phyloP scores from a whole-genome alignment of 352 stramenopile genomes.

The Pythium utonaiense region DNA sequence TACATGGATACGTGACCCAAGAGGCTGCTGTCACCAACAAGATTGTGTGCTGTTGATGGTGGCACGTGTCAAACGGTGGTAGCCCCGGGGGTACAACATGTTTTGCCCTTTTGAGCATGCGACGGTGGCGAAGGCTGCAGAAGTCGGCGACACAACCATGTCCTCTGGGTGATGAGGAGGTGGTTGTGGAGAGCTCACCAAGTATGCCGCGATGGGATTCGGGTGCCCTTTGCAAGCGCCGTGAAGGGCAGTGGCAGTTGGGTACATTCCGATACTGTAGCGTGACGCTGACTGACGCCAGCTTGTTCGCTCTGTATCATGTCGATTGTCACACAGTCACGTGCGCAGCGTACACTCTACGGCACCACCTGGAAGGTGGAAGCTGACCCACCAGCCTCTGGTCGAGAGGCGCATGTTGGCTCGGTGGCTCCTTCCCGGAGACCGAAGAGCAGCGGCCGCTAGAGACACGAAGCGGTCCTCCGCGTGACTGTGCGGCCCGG shows the following conservation, averaged over 20 bases:
- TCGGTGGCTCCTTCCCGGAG: too few relatives aligned
- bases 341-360: not conserved
- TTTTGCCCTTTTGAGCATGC: too few relatives aligned
- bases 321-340: conserved; percentile 1
- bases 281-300: conserved; percentile 3
- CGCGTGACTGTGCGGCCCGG: conserved; percentile 10
- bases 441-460: not conserved
- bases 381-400: not conserved
- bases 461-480: conserved; percentile 17
- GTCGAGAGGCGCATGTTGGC: too few relatives aligned
- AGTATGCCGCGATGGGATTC: too few relatives aligned
- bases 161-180: not conserved
- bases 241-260: too few relatives aligned
- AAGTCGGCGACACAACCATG: not conserved
- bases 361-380: conserved; percentile 11
- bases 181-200: too few relatives aligned
- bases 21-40: conserved; percentile 17
- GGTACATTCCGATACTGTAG: too few relatives aligned
- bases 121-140: not conserved
- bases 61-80: conserved; percentile 3
- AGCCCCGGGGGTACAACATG: not conserved
- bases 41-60: conserved; percentile 16
- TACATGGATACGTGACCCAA: not conserved
- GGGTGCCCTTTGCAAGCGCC: too few relatives aligned
- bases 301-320: not conserved